Percentiles rank a stretch among this genome's conserved stretches.
Evolutionary conservation across 2,329 filamentous ascomycete species (phyloP).

Genomic region (Rutstroemia sp.): DNA sequence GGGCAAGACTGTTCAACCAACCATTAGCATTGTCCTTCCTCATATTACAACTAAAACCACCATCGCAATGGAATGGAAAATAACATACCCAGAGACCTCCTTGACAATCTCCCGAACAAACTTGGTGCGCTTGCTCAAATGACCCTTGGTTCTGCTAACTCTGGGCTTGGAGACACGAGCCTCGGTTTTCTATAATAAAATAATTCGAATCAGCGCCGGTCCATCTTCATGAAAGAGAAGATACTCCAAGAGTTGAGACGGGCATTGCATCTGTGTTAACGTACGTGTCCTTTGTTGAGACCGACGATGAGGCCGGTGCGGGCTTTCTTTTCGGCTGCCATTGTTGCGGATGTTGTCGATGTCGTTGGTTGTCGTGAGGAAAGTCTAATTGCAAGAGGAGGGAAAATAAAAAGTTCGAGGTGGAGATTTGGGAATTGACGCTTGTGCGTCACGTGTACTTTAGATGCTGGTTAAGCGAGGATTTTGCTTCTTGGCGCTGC

Average conservation of each 20-base stretch:
- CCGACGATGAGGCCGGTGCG: constrained; percentile 53
- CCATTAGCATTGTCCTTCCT: constrained; percentile 10
- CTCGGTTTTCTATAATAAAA: constrained; percentile 66
- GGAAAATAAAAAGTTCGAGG: neutral
- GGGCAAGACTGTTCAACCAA: constrained; percentile 56
- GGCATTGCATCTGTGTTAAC: constrained; percentile 28
- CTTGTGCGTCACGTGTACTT: neutral
- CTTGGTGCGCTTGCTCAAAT: constrained; percentile 91
- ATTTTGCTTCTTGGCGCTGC: neutral
- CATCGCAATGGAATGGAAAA: neutral
- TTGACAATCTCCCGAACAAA: constrained; percentile 97
- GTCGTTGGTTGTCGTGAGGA: neutral
- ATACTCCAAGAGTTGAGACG: constrained; percentile 70
- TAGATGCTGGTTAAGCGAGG: neutral
- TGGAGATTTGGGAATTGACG: neutral
- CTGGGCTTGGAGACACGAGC: constrained; percentile 69
- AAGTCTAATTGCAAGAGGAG: neutral
- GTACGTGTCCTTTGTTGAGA: constrained; percentile 58
- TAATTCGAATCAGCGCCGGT: constrained; percentile 22
- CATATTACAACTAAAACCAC: neutral
- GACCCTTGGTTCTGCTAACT: constrained; percentile 84
- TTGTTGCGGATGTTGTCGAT: constrained; percentile 26
- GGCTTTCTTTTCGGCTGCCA: constrained; percentile 53
- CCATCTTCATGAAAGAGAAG: constrained; percentile 38
- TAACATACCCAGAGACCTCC: constrained; percentile 87